Percentiles rank a stretch among this genome's conserved stretches.
These are phyloP conservation scores for Blastomyces gilchristii DNA, from an alignment of 2,329 filamentous ascomycete species.

Conservation along the genomic window DNA sequence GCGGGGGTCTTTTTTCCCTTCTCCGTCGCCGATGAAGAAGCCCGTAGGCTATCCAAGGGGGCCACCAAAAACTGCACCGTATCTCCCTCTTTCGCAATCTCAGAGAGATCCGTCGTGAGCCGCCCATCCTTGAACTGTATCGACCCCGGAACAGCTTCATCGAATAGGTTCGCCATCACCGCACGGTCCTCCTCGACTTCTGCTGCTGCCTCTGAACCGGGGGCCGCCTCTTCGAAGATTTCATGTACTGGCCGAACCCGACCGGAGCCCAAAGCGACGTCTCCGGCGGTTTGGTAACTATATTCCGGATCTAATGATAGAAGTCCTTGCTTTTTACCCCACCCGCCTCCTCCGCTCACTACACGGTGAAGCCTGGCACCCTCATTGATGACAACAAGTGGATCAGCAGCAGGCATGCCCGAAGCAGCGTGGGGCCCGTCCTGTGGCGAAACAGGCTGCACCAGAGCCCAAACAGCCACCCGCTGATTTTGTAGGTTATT, in stretches of 20 bases:
- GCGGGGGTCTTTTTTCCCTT: background rate
- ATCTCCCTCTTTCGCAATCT: constrained; percentile 30
- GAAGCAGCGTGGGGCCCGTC: constrained; percentile 13
- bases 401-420: background rate
- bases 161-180: constrained; percentile 13
- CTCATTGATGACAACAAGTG: constrained; percentile 17
- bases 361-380: constrained; percentile 34
- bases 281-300: constrained; percentile 14
- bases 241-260: constrained; percentile 18
- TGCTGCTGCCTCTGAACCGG: background rate
- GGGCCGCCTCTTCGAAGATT: constrained; percentile 23
- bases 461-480: constrained; percentile 35
- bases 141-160: constrained; percentile 17
- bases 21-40: background rate
- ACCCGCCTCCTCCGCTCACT: constrained; percentile 36
- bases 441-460: constrained; percentile 18
- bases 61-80: constrained; percentile 35
- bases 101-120: constrained; percentile 31
- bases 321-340: constrained; percentile 38
- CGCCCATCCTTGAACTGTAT: constrained; percentile 19
- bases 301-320: constrained; percentile 34
- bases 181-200: constrained; percentile 5
- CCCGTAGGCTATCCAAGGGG: constrained; percentile 11
- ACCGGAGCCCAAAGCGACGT: constrained; percentile 4
- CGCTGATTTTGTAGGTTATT: constrained; percentile 28